Percentiles rank a stretch among this genome's conserved stretches.
phyloP scores from a whole-genome alignment of 352 stramenopile genomes.

The Phytophthora colocasiae region DNA sequence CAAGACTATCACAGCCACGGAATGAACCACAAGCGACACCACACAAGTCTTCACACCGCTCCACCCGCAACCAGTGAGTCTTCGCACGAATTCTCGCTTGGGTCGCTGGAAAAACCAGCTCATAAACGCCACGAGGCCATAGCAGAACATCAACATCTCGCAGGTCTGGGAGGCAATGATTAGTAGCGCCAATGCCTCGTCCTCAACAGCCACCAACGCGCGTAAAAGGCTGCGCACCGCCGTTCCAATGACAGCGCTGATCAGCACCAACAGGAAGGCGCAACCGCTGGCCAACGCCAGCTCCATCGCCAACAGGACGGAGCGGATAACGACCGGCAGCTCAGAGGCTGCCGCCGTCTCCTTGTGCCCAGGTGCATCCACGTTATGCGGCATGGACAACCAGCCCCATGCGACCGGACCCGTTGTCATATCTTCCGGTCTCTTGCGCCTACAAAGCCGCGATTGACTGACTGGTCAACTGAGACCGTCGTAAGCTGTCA shows the following conservation, averaged over 20 bases:
- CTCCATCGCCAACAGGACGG: slow-evolving; percentile 56
- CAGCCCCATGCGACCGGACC: slow-evolving; percentile 21
- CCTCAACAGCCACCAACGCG: slow-evolving; percentile 4
- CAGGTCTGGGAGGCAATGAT: slow-evolving; percentile 13
- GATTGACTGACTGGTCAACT: slow-evolving; percentile 29
- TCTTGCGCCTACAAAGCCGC: slow-evolving; percentile 7
- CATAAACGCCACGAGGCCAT: slow-evolving; percentile 36
- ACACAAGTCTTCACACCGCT: slow-evolving; percentile 7
- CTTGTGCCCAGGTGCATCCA: neutral
- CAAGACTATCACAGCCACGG: slow-evolving; percentile 9
- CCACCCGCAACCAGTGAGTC: slow-evolving; percentile 22
- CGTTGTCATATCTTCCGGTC: slow-evolving; percentile 13
- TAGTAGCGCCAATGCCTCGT: neutral
- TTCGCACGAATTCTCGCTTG: slow-evolving; percentile 17
- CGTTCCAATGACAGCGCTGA: slow-evolving; percentile 23
- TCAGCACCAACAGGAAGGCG: slow-evolving; percentile 47
- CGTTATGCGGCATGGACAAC: slow-evolving; percentile 37
- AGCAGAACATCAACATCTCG: slow-evolving; percentile 33
- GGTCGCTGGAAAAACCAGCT: slow-evolving; percentile 47
- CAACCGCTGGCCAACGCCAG: slow-evolving; percentile 35
- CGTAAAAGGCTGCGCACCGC: slow-evolving; percentile 23
- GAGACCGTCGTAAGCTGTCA: slow-evolving; percentile 94
- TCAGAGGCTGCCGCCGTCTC: slow-evolving; percentile 2
- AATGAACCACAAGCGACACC: slow-evolving; percentile 29
- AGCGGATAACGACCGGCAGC: slow-evolving; percentile 26